phyloP scores from a whole-genome alignment of 23 red algal species.

The Rhodosorus marinus region DNA sequence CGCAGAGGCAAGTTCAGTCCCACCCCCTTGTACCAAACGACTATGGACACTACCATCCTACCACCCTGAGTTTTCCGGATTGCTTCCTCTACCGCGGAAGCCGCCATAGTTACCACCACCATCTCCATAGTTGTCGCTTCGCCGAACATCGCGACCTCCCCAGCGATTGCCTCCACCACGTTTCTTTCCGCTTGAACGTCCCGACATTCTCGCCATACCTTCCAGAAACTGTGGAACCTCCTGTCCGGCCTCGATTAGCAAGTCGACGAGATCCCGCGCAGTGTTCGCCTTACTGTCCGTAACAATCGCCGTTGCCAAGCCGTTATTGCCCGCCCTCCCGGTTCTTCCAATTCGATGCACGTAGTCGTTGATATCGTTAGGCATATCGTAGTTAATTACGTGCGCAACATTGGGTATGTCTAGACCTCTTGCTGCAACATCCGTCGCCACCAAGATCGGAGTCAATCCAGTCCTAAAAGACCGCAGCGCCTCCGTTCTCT shows the following conservation, averaged over 20 bases:
- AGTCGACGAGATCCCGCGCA: slow-evolving; percentile 56
- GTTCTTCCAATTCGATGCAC: slow-evolving; percentile 98
- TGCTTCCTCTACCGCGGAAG: slow-evolving; percentile 73
- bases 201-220: slow-evolving; percentile 62
- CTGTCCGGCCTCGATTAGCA: slow-evolving; percentile 85
- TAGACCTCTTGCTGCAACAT: slow-evolving; percentile 87
- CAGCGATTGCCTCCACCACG: slow-evolving; percentile 48
- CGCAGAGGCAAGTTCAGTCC: too few relatives aligned
- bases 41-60: too few relatives aligned
- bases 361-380: slow-evolving; percentile 88
- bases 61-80: background rate
- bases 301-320: slow-evolving; percentile 81
- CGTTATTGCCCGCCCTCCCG: slow-evolving; percentile 92
- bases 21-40: too few relatives aligned
- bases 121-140: slow-evolving; percentile 16
- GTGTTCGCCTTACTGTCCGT: slow-evolving; percentile 93
- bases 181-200: slow-evolving; percentile 8
- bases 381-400: slow-evolving; percentile 98
- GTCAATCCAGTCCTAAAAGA: slow-evolving; percentile 83
- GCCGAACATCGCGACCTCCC: slow-evolving; percentile 19
- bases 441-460: slow-evolving; percentile 93
- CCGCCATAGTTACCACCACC: slow-evolving; percentile 8
- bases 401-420: slow-evolving; percentile 99
- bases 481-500: slow-evolving; percentile 77
- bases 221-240: slow-evolving; percentile 81